A percentile compares a stretch with the other conserved stretches of the same genome.
Evolutionary conservation across 2,329 filamentous ascomycete genomes (phyloP).

Genomic region (Knufia petricola): DNA sequence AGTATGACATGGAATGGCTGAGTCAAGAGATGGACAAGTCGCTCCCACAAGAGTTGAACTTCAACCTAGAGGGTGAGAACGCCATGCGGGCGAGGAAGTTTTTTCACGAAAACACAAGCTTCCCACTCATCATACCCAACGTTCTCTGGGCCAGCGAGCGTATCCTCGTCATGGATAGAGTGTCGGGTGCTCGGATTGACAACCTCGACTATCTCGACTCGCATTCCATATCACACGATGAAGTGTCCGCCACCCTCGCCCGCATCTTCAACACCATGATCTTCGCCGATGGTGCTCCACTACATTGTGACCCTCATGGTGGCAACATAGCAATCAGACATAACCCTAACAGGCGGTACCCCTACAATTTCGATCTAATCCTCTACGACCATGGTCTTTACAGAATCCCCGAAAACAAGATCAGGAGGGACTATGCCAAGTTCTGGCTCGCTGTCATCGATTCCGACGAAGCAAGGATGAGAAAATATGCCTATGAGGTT

Average conservation of each 20-base stretch:
- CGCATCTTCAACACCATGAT: slow-evolving; percentile 99
- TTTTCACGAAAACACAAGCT: slow-evolving; percentile 61
- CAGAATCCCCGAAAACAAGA: slow-evolving; percentile 69
- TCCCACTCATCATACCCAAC: slow-evolving; percentile 80
- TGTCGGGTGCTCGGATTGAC: slow-evolving; percentile 77
- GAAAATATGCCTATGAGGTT: slow-evolving; percentile 77
- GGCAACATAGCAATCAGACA: slow-evolving; percentile 89
- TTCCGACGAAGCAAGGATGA: slow-evolving; percentile 75
- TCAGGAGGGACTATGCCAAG: slow-evolving; percentile 84
- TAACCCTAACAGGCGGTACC: slow-evolving; percentile 50
- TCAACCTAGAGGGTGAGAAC: slow-evolving; percentile 74
- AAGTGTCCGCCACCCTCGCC: slow-evolving; percentile 83
- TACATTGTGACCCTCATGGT: slow-evolving; percentile 95
- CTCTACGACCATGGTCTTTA: slow-evolving; percentile 97
- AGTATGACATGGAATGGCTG: slow-evolving; percentile 95
- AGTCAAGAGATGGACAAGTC: slow-evolving; percentile 87
- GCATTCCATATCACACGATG: slow-evolving; percentile 83
- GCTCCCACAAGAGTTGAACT: slow-evolving; percentile 84
- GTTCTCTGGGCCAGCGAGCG: slow-evolving; percentile 83
- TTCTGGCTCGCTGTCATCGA: slow-evolving; percentile 96
- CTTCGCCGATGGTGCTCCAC: slow-evolving; percentile 74
- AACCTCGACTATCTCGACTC: slow-evolving; percentile 78
- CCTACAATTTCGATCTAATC: slow-evolving; percentile 81
- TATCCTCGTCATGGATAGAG: slow-evolving; percentile 90
- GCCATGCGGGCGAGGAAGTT: slow-evolving; percentile 69